Evolutionary conservation across 257 asterid genomes (phyloP).

Genomic region (Nicotiana benthamiana): DNA sequence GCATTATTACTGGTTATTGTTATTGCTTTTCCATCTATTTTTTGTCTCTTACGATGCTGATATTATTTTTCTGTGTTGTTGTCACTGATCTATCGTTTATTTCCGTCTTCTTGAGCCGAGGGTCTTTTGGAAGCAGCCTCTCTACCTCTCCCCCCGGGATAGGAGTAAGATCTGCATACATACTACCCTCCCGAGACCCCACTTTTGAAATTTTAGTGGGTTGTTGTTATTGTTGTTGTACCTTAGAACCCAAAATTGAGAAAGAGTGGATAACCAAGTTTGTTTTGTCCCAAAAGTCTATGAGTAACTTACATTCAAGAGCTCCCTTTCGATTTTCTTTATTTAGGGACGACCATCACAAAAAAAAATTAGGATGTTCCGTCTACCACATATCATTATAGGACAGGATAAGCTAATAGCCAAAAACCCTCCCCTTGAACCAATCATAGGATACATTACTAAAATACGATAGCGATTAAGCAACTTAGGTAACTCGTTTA

Average conservation of each 20-base stretch:
- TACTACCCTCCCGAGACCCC: too few relatives aligned
- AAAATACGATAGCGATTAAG: neutral
- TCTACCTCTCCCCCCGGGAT: too few relatives aligned
- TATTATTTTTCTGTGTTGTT: too few relatives aligned
- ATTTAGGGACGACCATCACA: neutral
- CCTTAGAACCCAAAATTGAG: neutral
- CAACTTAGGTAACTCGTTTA: neutral
- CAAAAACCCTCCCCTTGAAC: neutral
- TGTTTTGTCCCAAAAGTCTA: neutral
- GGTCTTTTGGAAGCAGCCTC: too few relatives aligned
- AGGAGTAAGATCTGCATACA: too few relatives aligned
- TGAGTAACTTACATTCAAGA: neutral
- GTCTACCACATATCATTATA: neutral
- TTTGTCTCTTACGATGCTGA: too few relatives aligned
- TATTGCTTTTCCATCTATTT: too few relatives aligned
- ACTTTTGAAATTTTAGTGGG: too few relatives aligned
- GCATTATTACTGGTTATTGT: too few relatives aligned
- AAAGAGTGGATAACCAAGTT: neutral
- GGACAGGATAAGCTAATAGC: neutral
- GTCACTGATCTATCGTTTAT: too few relatives aligned
- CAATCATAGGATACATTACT: neutral
- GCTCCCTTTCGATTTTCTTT: neutral
- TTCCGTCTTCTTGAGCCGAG: too few relatives aligned
- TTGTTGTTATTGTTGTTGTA: too few relatives aligned
- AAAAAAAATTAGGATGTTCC: neutral